phyloP scores from a whole-genome alignment of 129 eudicot genomes.

The Helianthus tuberosus region DNA sequence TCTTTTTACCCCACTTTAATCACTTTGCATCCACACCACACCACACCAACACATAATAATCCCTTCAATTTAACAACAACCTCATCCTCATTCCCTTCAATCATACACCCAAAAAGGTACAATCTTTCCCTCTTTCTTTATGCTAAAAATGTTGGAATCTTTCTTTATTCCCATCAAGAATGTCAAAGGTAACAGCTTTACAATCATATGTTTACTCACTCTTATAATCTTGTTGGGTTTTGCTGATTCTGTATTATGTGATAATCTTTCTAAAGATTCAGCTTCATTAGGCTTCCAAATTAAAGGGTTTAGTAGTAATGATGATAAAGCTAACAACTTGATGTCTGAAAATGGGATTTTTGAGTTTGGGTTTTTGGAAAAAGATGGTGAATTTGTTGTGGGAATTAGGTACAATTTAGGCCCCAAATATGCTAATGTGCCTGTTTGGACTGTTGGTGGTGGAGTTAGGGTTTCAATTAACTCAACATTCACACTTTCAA shows the following conservation, averaged over 20 bases:
- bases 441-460: constrained; percentile 87
- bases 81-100: constrained; percentile 43
- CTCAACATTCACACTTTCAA: constrained; percentile 61
- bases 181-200: constrained; percentile 52
- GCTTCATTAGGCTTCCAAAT: constrained; percentile 70
- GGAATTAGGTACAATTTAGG: constrained; percentile 66
- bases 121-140: constrained; percentile 24
- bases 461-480: constrained; percentile 62
- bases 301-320: constrained; percentile 36
- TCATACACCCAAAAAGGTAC: constrained; percentile 24
- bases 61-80: constrained; percentile 30
- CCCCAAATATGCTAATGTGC: constrained; percentile 44
- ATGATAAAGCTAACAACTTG: constrained; percentile 40
- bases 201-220: constrained; percentile 26
- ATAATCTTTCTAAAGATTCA: constrained; percentile 40
- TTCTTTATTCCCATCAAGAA: constrained; percentile 37
- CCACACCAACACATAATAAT: constrained; percentile 32
- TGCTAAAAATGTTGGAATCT: constrained; percentile 58
- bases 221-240: constrained; percentile 43
- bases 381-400: constrained; percentile 54
- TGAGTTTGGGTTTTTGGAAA: constrained; percentile 70
- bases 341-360: constrained; percentile 76
- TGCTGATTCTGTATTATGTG: constrained; percentile 49
- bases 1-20: constrained; percentile 30
- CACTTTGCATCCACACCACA: constrained; percentile 45